Evolutionary conservation across 768 basidiomycete species (phyloP), one percentile per base, ranked within the genome.

Genomic region (Leccinellum luteum): DNA sequence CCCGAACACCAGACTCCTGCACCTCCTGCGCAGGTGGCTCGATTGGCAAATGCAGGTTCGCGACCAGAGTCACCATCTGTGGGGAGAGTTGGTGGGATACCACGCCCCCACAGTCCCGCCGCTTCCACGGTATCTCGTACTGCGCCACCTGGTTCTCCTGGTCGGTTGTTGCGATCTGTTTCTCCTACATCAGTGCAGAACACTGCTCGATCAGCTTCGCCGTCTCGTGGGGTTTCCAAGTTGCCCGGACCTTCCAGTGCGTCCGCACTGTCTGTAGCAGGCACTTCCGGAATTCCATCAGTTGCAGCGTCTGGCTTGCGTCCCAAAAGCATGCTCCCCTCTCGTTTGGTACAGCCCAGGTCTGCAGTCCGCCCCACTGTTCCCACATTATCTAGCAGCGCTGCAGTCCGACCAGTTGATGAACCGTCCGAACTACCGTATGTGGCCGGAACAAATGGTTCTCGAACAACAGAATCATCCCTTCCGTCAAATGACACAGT

Each of bases 311-410:
- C 78, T 10, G 74, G 76, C 58, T 71, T 70, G 50, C 81, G 85
- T 47, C 84, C 87, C 1, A 89, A 85, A 68, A 88, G 79, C 61
- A 73, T 88, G 71, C 71, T 91, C 34, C 90, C 92, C 17, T 92
- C 91, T 43, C 83, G 89, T 30, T 75, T 93, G 9, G 89, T 82
- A 21, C 78, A 85, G 47, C 87, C 89, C 13, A 82, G 86, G 41
- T 70, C 81, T 53, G 30, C 64, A 13, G 31, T 50, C 8, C 80
- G 81, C 35, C 69, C 82, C 6, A 49, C 63, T 38, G 57, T 56
- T 28, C 57, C 58, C 32, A 28, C 60, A 28, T 50, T 64, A 47
- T 61, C 56, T 60, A 75, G 43, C 55, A 74, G 57, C 44, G 62
- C 48, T 43, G 64, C 59, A 52, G 54, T 63, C 14, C 65, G 60